These are phyloP conservation scores for Solanum virginianum DNA, from an alignment of 257 asterid genomes.

Conservation along the genomic window DNA sequence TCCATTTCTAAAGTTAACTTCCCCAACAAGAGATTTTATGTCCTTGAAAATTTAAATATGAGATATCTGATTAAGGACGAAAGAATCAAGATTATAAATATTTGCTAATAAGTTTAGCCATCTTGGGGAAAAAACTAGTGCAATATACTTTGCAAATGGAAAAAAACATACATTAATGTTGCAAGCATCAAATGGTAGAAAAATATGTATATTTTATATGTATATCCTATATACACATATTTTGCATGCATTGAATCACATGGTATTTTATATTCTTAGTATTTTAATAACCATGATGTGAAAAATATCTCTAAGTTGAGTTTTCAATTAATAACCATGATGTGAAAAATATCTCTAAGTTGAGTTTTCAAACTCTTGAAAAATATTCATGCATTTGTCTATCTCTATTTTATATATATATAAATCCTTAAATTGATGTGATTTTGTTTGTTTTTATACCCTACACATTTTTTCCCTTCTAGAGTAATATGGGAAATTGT, in stretches of 20 bases:
- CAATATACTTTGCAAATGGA: not conserved
- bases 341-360: not conserved
- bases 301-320: not conserved
- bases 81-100: not conserved
- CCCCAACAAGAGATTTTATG: no score
- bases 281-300: not conserved
- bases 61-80: not conserved
- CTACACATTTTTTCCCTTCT: not conserved
- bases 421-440: not conserved
- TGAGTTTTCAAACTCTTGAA: not conserved
- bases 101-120: not conserved
- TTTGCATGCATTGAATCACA: no score
- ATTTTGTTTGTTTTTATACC: not conserved
- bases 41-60: no score
- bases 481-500: not conserved
- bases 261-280: not conserved
- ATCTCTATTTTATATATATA: not conserved
- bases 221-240: fast-evolving
- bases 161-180: not conserved
- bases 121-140: not conserved
- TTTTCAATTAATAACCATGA: not conserved
- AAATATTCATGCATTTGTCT: not conserved
- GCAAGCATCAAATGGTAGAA: not conserved
- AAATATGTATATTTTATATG: not conserved
- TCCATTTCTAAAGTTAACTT: no score